These are phyloP conservation scores for Neoboletus brunneissimus DNA, from an alignment of 768 basidiomycete genomes.

Conservation along the genomic window DNA sequence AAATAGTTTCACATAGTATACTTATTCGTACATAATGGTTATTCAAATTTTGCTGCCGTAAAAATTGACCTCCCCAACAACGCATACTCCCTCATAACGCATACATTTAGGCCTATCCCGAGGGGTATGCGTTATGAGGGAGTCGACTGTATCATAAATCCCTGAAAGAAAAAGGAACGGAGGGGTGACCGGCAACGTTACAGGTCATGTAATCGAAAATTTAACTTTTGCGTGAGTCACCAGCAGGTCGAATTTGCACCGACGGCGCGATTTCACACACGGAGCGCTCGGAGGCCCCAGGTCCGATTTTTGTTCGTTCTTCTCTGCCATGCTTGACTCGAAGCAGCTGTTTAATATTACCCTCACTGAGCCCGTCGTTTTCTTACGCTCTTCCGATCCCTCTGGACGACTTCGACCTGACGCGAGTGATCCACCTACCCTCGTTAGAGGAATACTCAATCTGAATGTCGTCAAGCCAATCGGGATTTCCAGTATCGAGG, in stretches of 20 bases:
- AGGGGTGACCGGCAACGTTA: too few species aligned
- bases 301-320: not conserved
- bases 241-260: not conserved
- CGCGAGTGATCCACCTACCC: constrained; percentile 51
- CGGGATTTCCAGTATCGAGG: constrained; percentile 79
- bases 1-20: too few species aligned
- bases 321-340: constrained; percentile 15
- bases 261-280: not conserved
- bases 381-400: constrained; percentile 58
- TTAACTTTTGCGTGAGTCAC: too few species aligned
- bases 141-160: too few species aligned
- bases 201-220: too few species aligned
- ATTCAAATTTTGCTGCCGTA: too few species aligned
- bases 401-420: constrained; percentile 34
- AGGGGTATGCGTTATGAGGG: too few species aligned
- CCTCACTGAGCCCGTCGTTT: constrained; percentile 74
- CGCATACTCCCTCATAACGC: too few species aligned
- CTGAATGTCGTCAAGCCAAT: constrained; percentile 72
- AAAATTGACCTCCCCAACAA: too few species aligned
- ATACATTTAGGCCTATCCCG: too few species aligned
- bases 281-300: not conserved
- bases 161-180: too few species aligned
- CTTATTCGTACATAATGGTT: too few species aligned
- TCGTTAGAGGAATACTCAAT: constrained; percentile 65
- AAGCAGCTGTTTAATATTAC: constrained; percentile 52